Base-by-base conservation (phyloP, 495 filamentous ascomycete species). In the Jackrogersella minutella region DNA sequence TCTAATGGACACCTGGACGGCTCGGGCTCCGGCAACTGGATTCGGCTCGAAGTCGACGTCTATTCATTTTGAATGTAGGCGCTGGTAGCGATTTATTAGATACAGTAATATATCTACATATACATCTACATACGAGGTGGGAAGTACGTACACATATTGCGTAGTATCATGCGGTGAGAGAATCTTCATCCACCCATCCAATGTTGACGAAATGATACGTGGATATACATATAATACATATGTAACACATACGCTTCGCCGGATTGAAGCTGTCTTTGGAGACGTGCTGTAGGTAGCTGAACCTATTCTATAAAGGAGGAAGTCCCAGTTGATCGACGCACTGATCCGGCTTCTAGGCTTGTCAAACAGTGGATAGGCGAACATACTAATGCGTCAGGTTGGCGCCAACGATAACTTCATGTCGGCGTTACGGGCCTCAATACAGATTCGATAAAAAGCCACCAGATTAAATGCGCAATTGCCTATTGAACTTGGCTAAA, bases 131-230 rank as follows among this genome's bases (percentile, higher is more conserved):
- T 26, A 24, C 17, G 10, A 64, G 40, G 46, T 46, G 9, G 9
- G 13, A 56, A 50, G 55, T 64, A 64, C 41, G 55, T 57, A 61
- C 50, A 59, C 30, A 24, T 14, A 37, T 44, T 24, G 13, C 21
- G 66, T 64, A 54, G 66, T 53, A 69, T 69, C 34, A 43, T 69
- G 60, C 55, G 41, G 60, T 69, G 66, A 69, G 50, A 39, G 41
- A 69, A 50, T 59, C 66, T 33, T 53, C 54, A 39, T 44, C 55
- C 59, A 39, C 37, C 55, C 59, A 31, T 51, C 59, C 58, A 60
- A 64, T 60, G 53, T 39, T 7, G 0, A 50, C 21, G 53, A 53
- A 47, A 55, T 60, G 33, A 58, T 68, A 57, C 43, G 46, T 55
- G 41, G 41, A 62, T 40, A 56, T 14, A n/a, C n/a, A n/a, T n/a